phyloP scores from a whole-genome alignment of 768 basidiomycete genomes.

The Suillus spraguei region DNA sequence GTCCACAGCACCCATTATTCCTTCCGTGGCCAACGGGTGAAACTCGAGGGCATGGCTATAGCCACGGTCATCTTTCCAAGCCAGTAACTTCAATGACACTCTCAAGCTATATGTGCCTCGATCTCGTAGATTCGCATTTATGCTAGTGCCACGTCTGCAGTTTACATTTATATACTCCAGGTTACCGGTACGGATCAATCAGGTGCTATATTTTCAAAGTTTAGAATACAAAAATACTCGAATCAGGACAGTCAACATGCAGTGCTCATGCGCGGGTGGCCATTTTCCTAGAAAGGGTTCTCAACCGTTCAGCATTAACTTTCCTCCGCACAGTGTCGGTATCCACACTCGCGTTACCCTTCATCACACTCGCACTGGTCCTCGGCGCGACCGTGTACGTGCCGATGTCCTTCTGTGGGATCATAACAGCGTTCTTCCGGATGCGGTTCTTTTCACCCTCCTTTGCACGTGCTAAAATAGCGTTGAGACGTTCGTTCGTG shows the following conservation, averaged over 20 bases:
- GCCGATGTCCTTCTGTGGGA: constrained; percentile 72
- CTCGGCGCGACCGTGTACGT: constrained; percentile 82
- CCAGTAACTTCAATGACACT: too few relatives aligned
- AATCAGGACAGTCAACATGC: not conserved
- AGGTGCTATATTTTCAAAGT: not conserved
- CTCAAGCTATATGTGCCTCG: not conserved
- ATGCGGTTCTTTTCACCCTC: constrained; percentile 70
- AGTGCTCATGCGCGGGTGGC: constrained; percentile 26
- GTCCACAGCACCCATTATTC: too few relatives aligned
- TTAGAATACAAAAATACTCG: not conserved
- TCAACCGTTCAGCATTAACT: constrained; percentile 74
- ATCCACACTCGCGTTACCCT: constrained; percentile 63
- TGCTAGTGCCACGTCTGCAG: not conserved
- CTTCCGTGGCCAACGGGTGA: not conserved
- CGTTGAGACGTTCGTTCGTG: constrained; percentile 58
- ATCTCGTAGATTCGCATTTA: too few relatives aligned
- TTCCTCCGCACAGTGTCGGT: constrained; percentile 73
- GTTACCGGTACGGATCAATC: not conserved
- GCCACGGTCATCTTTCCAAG: not conserved
- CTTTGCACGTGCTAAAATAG: constrained; percentile 68
- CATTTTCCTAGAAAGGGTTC: constrained; percentile 57
- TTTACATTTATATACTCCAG: not conserved
- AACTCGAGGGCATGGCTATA: not conserved
- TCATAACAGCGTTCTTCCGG: constrained; percentile 80
- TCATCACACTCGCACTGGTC: constrained; percentile 51